Evolutionary conservation across 1,284 basidiomycete species (phyloP), one percentile per base, ranked within the genome.

Genomic region (Rhodotorula sp.): DNA sequence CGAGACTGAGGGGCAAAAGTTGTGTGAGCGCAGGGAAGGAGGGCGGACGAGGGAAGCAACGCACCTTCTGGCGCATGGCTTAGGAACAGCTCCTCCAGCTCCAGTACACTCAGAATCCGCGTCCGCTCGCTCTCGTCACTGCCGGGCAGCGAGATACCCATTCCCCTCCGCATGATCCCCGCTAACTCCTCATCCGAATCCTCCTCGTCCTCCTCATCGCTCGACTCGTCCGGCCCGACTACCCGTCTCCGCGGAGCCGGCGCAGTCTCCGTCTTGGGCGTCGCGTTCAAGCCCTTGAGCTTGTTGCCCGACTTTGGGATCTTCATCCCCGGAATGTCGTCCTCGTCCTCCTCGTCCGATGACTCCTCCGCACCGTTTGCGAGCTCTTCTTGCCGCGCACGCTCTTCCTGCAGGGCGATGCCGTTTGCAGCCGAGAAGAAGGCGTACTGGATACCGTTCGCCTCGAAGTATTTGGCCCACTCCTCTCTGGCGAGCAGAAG

Each of bases 341-440:
- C 77, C 24, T 52, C 58, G 30, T 59, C 60, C 30, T 80, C 79
- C 13, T 80, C 81, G 77, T 62, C 78, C 17, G 66, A 58, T 29
- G 76, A 68, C 73, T 71, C 73, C 15, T 76, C 72, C 1, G 58
- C 69, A 13, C 74, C 68, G 6, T 72, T 74, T 22, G 77, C 78
- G 62, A 84, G 74, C 36, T 87, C 85, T 68, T 89, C 87, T 68
- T 84, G 81, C 34, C 86, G 83, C 20, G 87, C 88, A 79, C 82
- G 81, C 70, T 91, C 85, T 74, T 77, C 77, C 52, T 95, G 94
- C 30, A 92, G 79, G 11, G 92, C 93, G 15, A 89, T 85, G 20
- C 93, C 93, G 81, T 93, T 90, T 19, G 90, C 86, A 9, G 96
- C 96, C 39, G 95, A 99, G 84, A 96, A 99, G 81, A 99, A 99